These are phyloP conservation scores for Fraxinus americana DNA, from an alignment of 257 asterid genomes.

Conservation along the genomic window DNA sequence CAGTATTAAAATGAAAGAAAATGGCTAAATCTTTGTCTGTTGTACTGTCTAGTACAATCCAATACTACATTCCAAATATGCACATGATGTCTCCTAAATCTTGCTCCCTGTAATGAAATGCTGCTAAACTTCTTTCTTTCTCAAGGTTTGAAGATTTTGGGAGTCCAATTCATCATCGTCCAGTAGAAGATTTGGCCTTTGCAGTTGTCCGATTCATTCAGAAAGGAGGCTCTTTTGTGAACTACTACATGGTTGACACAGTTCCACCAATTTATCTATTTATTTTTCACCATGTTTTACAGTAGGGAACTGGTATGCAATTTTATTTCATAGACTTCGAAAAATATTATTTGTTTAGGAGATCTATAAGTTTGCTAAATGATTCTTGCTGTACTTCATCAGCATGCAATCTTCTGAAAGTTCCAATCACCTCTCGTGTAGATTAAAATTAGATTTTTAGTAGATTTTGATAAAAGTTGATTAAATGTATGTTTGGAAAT, in stretches of 20 bases:
- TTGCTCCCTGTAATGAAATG: background rate
- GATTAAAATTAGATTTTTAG: too few relatives aligned
- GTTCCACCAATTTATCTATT: background rate
- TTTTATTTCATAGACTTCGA: background rate
- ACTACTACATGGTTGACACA: constrained; percentile 78
- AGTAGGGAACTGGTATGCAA: background rate
- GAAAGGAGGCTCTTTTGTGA: constrained; percentile 95
- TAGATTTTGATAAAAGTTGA: too few relatives aligned
- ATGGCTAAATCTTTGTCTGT: too few relatives aligned
- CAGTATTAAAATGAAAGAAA: too few relatives aligned
- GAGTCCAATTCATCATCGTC: constrained; percentile 83
- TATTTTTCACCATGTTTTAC: background rate
- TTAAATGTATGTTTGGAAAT: too few relatives aligned
- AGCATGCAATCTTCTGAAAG: background rate
- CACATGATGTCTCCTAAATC: background rate
- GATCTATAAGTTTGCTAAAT: background rate
- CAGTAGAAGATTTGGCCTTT: constrained; percentile 94
- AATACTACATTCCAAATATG: too few relatives aligned
- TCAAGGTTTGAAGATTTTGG: constrained; percentile 93
- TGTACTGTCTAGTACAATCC: too few relatives aligned
- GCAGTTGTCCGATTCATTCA: constrained; percentile 88
- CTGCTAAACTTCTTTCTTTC: background rate
- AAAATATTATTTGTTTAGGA: background rate
- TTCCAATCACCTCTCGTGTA: background rate
- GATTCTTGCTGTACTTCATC: background rate